Evolutionary conservation across 2,329 filamentous ascomycete species (phyloP).

Genomic region (Xylaria sp.): DNA sequence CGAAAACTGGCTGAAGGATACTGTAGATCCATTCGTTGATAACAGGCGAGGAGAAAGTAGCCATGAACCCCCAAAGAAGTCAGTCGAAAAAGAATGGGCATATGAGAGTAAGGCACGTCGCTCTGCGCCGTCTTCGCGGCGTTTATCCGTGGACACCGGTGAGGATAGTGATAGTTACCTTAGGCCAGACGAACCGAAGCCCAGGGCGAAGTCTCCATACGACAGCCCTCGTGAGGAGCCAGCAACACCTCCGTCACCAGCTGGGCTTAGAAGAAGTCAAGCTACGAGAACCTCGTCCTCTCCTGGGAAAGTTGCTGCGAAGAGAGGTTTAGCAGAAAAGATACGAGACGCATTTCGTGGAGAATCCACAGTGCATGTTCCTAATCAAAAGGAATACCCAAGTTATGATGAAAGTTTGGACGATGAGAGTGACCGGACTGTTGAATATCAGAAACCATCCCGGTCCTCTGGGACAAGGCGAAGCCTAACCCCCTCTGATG

Average conservation of each 20-base stretch:
- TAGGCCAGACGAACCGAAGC: constrained; percentile 20
- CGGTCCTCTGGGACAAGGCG: constrained; percentile 43
- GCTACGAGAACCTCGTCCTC: constrained; percentile 59
- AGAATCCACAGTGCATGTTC: constrained; percentile 58
- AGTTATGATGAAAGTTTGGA: constrained; percentile 51
- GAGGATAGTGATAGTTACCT: constrained; percentile 27
- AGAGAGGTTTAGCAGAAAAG: constrained; percentile 61
- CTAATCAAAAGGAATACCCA: constrained; percentile 55
- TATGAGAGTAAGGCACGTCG: constrained; percentile 40
- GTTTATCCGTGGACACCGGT: constrained; percentile 20
- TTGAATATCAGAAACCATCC: constrained; percentile 38
- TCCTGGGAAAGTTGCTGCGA: constrained; percentile 53
- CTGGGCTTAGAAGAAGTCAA: constrained; percentile 59
- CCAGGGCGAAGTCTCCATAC: constrained; percentile 10
- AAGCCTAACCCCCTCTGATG: constrained; percentile 43
- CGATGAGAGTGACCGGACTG: constrained; percentile 37
- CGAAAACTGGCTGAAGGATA: constrained; percentile 68
- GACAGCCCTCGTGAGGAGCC: constrained; percentile 40
- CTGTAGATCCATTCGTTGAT: constrained; percentile 67
- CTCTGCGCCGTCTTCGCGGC: constrained; percentile 33
- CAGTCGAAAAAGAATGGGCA: constrained; percentile 45
- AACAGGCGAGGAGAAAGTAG: constrained; percentile 24
- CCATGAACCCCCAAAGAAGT: constrained; percentile 41
- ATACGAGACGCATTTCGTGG: constrained; percentile 68
- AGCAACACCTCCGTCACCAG: constrained; percentile 42